Evolutionary conservation across 306 rosid genomes (phyloP).

Genomic region (Rubus parviflorus): DNA sequence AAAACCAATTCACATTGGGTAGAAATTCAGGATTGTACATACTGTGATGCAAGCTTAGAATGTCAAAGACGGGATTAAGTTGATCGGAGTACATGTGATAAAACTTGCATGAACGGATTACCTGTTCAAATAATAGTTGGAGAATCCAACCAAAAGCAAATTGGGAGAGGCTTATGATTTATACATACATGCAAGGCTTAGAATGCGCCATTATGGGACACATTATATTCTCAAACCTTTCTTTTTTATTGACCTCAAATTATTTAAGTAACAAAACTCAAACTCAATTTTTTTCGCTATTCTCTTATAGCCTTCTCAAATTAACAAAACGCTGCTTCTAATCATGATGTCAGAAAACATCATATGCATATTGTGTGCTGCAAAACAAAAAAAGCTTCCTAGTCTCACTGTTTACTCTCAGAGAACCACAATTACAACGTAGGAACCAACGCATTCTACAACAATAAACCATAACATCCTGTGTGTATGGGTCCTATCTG

Average conservation of each 20-base stretch:
- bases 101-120: neutral
- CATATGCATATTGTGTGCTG: neutral
- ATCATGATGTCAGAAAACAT: neutral
- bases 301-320: neutral
- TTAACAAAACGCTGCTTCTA: neutral
- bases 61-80: neutral
- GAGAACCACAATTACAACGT: neutral
- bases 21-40: neutral
- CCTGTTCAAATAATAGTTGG: neutral
- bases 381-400: neutral
- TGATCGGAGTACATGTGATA: neutral
- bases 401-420: constrained; percentile 1
- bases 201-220: too few relatives aligned
- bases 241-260: too few relatives aligned
- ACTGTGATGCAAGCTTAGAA: neutral
- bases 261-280: neutral
- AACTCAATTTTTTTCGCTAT: neutral
- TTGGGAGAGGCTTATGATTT: neutral
- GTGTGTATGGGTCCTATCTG: neutral
- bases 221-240: neutral
- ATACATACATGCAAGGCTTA: neutral
- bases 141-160: neutral
- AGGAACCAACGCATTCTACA: neutral
- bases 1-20: neutral
- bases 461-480: neutral